Percentiles rank a stretch among this genome's conserved stretches.
phyloP scores from a whole-genome alignment of 2,329 filamentous ascomycete species.

The Apiospora pterosperma region DNA sequence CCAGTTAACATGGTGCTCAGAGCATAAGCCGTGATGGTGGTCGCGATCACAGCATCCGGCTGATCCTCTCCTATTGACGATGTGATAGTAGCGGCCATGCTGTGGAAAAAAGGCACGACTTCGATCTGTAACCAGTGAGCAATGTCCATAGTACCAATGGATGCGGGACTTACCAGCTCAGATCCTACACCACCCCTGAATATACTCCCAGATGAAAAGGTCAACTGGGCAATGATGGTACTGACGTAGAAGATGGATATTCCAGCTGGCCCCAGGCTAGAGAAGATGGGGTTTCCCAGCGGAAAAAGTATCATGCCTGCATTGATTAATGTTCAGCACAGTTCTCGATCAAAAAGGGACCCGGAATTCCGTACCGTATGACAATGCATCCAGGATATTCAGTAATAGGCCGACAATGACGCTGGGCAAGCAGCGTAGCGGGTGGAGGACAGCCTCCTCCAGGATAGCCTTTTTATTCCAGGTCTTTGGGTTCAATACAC shows the following conservation, averaged over 20 bases:
- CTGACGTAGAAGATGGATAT: constrained; percentile 99
- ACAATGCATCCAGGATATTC: constrained; percentile 91
- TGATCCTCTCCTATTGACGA: constrained; percentile 73
- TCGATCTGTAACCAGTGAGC: constrained; percentile 64
- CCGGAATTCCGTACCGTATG: constrained; percentile 63
- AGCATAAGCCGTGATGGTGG: constrained; percentile 88
- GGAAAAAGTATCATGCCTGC: constrained; percentile 90
- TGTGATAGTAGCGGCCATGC: constrained; percentile 91
- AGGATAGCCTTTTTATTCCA: constrained; percentile 70
- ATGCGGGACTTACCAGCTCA: constrained; percentile 64
- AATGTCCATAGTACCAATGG: background rate
- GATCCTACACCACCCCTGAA: constrained; percentile 92
- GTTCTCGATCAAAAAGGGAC: background rate
- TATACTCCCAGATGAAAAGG: constrained; percentile 81
- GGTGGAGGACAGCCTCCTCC: constrained; percentile 60
- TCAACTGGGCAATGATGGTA: constrained; percentile 89
- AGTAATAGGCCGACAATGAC: constrained; percentile 85
- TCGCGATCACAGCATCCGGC: constrained; percentile 83
- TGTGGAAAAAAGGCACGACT: constrained; percentile 97
- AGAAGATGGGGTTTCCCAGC: constrained; percentile 81
- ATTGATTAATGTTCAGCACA: constrained; percentile 7
- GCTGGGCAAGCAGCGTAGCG: constrained; percentile 72
- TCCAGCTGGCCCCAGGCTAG: constrained; percentile 81
- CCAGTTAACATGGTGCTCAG: constrained; percentile 90
- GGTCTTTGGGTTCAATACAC: constrained; percentile 57